Conservation (phyloP, 495 filamentous ascomycete species). For the Penicillium cataractarum region DNA sequence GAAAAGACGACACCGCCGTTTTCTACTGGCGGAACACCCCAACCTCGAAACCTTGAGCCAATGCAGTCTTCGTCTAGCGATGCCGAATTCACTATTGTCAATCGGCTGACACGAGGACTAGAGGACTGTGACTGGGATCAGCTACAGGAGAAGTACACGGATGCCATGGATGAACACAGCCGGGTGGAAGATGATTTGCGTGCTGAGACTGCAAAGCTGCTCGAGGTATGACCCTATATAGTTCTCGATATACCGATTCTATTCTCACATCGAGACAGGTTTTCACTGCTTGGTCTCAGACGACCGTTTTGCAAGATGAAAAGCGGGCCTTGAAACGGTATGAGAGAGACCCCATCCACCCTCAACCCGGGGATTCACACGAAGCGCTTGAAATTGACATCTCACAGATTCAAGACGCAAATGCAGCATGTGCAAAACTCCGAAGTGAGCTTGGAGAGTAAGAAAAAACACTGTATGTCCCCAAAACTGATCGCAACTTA, state of each 20-base stretch:
- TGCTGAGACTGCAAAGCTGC: constrained; percentile 62
- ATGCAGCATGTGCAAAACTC: constrained; percentile 71
- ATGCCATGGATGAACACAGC: constrained; percentile 61
- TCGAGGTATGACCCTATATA: constrained; percentile 52
- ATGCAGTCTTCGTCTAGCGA: constrained; percentile 3
- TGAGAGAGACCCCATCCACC: constrained; percentile 1
- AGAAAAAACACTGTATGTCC: constrained; percentile 76
- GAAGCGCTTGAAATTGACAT: constrained; percentile 13
- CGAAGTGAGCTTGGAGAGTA: constrained; percentile 68
- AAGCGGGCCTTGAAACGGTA: constrained; percentile 71
- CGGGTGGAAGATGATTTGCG: constrained; percentile 62
- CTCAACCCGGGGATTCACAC: background rate
- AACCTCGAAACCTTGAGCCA: background rate
- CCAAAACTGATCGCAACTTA: no score
- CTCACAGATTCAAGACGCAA: constrained; percentile 69
- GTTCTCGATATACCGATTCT: background rate
- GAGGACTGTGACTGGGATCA: constrained; percentile 66
- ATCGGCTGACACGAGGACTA: constrained; percentile 30
- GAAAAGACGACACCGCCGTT: background rate
- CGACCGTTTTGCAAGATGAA: constrained; percentile 67
- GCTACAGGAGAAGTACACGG: constrained; percentile 64
- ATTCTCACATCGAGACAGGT: constrained; percentile 47
- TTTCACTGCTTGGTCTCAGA: constrained; percentile 71
- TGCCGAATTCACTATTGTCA: constrained; percentile 21
- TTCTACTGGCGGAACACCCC: background rate